Conservation (phyloP, 2,329 filamentous ascomycete species). For the Arthrinium puccinioides region DNA sequence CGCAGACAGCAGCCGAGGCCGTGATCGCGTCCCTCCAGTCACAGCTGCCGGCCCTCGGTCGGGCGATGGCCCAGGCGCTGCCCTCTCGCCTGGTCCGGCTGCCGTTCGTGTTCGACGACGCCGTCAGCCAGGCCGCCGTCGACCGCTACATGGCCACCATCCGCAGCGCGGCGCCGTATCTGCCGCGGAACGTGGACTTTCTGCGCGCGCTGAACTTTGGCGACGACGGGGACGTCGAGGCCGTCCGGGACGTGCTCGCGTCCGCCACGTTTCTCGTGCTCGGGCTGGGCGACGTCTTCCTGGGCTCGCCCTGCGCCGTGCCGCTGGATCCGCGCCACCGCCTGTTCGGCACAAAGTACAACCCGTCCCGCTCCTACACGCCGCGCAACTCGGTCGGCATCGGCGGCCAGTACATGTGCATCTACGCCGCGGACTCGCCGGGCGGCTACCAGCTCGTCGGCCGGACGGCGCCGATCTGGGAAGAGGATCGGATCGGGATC, state of each 20-base stretch:
- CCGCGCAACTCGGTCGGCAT: conserved; percentile 28
- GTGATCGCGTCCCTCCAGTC: not conserved
- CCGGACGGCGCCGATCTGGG: conserved; percentile 23
- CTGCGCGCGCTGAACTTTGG: conserved; percentile 30
- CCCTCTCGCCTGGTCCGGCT: conserved; percentile 24
- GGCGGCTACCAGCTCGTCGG: conserved; percentile 32
- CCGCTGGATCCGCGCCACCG: conserved; percentile 16
- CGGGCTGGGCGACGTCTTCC: conserved; percentile 23
- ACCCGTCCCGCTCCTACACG: conserved; percentile 26
- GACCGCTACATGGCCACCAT: conserved; percentile 56
- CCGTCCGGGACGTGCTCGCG: conserved; percentile 23
- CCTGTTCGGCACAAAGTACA: conserved; percentile 22
- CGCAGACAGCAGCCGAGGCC: not conserved
- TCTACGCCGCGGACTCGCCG: conserved; percentile 29
- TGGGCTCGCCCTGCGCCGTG: conserved; percentile 24
- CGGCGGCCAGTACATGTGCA: conserved; percentile 25
- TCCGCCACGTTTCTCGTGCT: conserved; percentile 24
- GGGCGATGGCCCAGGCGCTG: conserved; percentile 14
- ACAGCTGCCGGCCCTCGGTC: conserved; percentile 1
- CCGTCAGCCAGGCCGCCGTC: conserved; percentile 39
- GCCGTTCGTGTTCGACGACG: conserved; percentile 31
- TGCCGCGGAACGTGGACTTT: conserved; percentile 56
- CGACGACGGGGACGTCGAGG: conserved; percentile 6
- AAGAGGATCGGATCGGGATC: conserved; percentile 9
- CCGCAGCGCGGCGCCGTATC: conserved; percentile 51